These are phyloP conservation scores for Kockiozyma suomiensis DNA, from an alignment of 805 yeast genomes.

Conservation along the genomic window DNA sequence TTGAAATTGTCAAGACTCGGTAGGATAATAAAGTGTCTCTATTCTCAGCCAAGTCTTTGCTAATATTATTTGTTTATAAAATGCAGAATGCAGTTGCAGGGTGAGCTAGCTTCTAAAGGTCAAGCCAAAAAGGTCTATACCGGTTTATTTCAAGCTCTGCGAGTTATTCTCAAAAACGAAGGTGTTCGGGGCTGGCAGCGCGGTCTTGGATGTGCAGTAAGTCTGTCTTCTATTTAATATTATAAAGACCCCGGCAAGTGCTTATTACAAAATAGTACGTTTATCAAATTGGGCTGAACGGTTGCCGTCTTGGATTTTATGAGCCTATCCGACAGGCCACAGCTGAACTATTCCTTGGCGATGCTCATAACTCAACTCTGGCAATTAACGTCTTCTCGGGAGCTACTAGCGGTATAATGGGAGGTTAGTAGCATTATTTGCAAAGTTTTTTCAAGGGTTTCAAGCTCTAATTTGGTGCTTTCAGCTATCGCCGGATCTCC, in stretches of 20 bases:
- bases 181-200: constrained; percentile 88
- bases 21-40: constrained; percentile 15
- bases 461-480: not conserved
- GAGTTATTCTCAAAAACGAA: constrained; percentile 70
- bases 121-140: constrained; percentile 61
- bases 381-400: constrained; percentile 77
- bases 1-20: constrained; percentile 85
- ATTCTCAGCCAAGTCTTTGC: not conserved
- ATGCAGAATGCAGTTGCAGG: constrained; percentile 90
- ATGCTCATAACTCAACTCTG: constrained; percentile 43
- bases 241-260: not conserved
- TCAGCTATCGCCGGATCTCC: constrained; percentile 67
- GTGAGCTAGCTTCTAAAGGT: constrained; percentile 68
- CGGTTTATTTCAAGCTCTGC: constrained; percentile 84
- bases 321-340: constrained; percentile 74
- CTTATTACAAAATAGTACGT: constrained; percentile 50
- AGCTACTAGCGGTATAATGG: constrained; percentile 59
- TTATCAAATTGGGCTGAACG: constrained; percentile 89
- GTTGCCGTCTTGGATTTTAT: constrained; percentile 91
- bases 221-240: constrained; percentile 1
- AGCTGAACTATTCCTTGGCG: constrained; percentile 38
- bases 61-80: not conserved
- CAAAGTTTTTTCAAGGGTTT: too few species aligned
- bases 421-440: constrained; percentile 42
- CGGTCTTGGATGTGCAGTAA: constrained; percentile 76